phyloP scores from a whole-genome alignment of 306 rosid genomes.

The Abrus pulchellus region DNA sequence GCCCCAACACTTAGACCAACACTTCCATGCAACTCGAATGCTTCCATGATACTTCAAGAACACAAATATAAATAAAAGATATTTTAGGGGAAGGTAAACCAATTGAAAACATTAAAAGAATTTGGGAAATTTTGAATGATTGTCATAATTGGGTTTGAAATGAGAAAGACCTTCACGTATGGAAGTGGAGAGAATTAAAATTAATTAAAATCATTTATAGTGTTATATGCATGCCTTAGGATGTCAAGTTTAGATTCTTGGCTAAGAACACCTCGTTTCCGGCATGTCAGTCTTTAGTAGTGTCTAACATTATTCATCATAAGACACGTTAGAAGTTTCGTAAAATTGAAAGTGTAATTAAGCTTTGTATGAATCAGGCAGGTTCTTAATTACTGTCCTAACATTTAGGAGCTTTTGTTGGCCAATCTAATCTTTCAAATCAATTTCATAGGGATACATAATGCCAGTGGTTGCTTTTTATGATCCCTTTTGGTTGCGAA shows the following conservation, averaged over 20 bases:
- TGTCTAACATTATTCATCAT: neutral
- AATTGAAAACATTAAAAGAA: neutral
- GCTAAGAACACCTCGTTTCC: neutral
- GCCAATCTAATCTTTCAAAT: neutral
- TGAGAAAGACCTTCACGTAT: neutral
- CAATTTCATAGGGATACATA: neutral
- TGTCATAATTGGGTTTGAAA: neutral
- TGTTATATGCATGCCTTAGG: neutral
- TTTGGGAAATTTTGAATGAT: neutral
- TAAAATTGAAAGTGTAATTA: neutral
- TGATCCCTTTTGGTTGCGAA: neutral
- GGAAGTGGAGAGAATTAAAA: neutral
- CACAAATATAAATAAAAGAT: neutral
- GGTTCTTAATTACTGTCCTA: neutral
- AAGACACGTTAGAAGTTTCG: neutral
- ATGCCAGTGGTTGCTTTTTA: neutral
- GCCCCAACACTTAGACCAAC: no score
- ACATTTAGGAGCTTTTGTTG: neutral
- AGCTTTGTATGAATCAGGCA: constrained; percentile 16
- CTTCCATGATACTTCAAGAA: no score
- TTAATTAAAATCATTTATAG: neutral
- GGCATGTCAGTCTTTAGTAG: neutral
- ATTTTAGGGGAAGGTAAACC: neutral
- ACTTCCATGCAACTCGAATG: no score
- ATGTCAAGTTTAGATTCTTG: neutral